Conservation (phyloP, 1,284 basidiomycete genomes). For the Ganoderma meredithae region DNA sequence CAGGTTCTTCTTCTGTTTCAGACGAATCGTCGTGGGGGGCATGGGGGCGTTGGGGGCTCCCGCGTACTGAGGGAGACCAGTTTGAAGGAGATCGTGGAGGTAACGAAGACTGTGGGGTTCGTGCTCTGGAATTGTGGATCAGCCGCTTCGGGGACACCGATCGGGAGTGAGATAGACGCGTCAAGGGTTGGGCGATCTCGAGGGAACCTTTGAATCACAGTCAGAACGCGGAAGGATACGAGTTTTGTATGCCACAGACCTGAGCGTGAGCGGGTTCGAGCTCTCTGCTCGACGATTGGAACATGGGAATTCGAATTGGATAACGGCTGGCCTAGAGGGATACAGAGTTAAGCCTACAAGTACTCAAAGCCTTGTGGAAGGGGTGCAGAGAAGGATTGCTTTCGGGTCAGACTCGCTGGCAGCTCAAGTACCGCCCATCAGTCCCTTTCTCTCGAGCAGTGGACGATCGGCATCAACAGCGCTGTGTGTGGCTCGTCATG, state of each 20-base stretch:
- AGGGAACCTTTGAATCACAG: background rate
- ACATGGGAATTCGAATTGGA: background rate
- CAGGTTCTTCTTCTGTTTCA: conserved; percentile 22
- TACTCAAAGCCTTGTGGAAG: too few species aligned
- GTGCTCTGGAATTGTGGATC: background rate
- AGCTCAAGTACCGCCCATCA: too few species aligned
- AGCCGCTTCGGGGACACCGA: background rate
- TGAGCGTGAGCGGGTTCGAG: background rate
- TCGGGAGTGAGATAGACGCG: background rate
- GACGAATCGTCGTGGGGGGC: conserved; percentile 2
- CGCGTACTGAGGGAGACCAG: conserved; percentile 27
- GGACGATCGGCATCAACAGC: too few species aligned
- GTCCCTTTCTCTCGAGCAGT: too few species aligned
- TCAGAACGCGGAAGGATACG: background rate
- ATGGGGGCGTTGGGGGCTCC: conserved; percentile 6
- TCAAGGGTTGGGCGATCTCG: background rate
- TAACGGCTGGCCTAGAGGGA: background rate
- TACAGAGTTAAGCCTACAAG: background rate
- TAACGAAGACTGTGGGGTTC: conserved; percentile 14
- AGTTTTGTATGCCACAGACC: background rate
- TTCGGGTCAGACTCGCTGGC: too few species aligned
- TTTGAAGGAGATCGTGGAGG: conserved; percentile 24
- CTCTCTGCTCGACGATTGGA: background rate
- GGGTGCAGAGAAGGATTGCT: background rate
- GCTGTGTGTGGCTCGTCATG: too few species aligned